Percentiles rank a stretch among this genome's conserved stretches.
phyloP scores from a whole-genome alignment of 73 alveolate species.

The Paramecium sonneborni region DNA sequence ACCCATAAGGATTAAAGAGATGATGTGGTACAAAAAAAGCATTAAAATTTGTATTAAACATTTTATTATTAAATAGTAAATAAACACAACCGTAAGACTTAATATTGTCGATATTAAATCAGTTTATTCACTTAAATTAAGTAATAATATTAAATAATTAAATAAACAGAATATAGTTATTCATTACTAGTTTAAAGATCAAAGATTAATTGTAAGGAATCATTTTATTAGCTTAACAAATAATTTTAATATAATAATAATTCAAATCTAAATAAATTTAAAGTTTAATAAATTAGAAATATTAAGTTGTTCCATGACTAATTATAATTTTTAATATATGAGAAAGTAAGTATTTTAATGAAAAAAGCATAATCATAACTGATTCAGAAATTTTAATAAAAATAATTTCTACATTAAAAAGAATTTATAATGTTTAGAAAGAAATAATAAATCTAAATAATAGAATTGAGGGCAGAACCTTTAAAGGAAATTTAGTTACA shows the following conservation, averaged over 20 bases:
- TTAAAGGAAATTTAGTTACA: background rate
- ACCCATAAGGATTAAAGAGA: background rate
- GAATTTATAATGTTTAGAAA: too few relatives aligned
- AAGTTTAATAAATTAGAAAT: background rate
- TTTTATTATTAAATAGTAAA: background rate
- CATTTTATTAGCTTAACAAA: background rate
- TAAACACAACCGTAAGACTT: background rate
- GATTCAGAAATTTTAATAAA: too few relatives aligned
- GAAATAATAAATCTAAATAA: background rate
- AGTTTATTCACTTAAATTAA: slow-evolving; percentile 16
- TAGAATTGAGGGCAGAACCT: slow-evolving; percentile 1
- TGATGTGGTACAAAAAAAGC: background rate
- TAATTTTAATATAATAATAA: too few relatives aligned
- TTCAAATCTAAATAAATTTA: background rate
- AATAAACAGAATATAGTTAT: background rate
- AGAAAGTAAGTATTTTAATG: too few relatives aligned
- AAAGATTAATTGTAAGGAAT: background rate
- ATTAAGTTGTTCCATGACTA: too few relatives aligned
- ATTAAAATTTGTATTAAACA: background rate
- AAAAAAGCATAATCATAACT: too few relatives aligned
- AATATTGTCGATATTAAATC: background rate
- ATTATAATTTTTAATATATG: too few relatives aligned
- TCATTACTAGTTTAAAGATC: background rate
- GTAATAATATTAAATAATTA: background rate
- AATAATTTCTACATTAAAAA: too few relatives aligned